Evolutionary conservation across 73 alveolate species (phyloP).

Genomic region (Symbiodinium pilosum): DNA sequence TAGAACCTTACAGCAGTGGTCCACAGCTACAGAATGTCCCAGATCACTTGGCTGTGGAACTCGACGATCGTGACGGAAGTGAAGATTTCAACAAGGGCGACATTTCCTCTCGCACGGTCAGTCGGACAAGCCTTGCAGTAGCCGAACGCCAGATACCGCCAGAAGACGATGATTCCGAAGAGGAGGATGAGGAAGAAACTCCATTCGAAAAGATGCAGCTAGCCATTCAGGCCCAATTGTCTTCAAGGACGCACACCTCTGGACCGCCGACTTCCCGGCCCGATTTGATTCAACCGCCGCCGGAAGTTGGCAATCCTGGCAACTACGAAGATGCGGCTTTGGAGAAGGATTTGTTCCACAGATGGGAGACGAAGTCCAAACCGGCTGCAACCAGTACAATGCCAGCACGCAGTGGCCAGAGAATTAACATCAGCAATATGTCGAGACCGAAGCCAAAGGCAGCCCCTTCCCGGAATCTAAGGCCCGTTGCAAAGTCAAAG

Average conservation of each 20-base stretch:
- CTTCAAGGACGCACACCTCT: not conserved
- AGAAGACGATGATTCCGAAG: not conserved
- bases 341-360: not conserved
- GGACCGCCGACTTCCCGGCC: not conserved
- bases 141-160: not conserved
- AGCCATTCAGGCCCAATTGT: constrained; percentile 10
- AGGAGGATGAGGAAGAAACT: not conserved
- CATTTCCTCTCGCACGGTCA: not conserved
- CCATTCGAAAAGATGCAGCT: not conserved
- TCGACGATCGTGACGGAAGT: not conserved
- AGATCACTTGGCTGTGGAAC: not conserved
- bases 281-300: not conserved
- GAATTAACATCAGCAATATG: constrained; percentile 3
- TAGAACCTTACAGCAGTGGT: not conserved
- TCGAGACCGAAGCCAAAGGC: constrained; percentile 5
- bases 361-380: not conserved
- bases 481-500: not conserved
- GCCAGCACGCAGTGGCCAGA: constrained; percentile 3
- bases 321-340: not conserved
- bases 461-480: not conserved
- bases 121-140: not conserved
- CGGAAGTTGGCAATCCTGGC: not conserved
- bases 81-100: not conserved
- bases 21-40: not conserved
- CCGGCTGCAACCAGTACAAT: not conserved